Percentiles rank a stretch among this genome's conserved stretches.
Evolutionary conservation across 2,329 filamentous ascomycete genomes (phyloP).

Genomic region (Alternaria alternata): DNA sequence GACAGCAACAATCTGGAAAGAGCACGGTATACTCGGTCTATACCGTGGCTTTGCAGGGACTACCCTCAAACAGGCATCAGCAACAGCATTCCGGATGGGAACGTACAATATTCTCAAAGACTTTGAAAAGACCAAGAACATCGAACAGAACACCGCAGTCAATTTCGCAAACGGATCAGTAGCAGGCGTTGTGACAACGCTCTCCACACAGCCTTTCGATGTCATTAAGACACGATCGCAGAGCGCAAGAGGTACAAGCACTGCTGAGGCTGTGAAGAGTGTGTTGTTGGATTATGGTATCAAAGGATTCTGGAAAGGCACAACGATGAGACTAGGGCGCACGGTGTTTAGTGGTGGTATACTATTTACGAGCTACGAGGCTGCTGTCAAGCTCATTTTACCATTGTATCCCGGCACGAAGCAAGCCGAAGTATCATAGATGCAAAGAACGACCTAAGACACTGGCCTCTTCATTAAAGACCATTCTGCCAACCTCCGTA

Average conservation of each 20-base stretch:
- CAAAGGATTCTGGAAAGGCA: conserved; percentile 71
- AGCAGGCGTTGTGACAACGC: conserved; percentile 68
- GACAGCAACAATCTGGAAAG: conserved; percentile 57
- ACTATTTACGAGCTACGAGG: conserved; percentile 69
- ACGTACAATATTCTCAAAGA: conserved; percentile 71
- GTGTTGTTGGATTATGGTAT: conserved; percentile 66
- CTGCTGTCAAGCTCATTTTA: conserved; percentile 60
- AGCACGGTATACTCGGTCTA: conserved; percentile 63
- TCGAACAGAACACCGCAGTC: conserved; percentile 59
- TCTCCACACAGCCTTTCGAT: conserved; percentile 69
- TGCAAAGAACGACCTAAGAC: conserved; percentile 7
- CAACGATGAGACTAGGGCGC: conserved; percentile 71
- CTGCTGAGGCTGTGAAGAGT: conserved; percentile 63
- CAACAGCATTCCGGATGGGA: conserved; percentile 69
- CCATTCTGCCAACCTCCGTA: not conserved
- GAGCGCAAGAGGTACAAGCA: conserved; percentile 65
- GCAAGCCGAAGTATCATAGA: conserved; percentile 32
- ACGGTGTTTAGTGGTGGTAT: conserved; percentile 73
- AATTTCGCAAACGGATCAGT: conserved; percentile 70
- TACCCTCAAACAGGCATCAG: conserved; percentile 68
- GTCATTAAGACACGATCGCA: conserved; percentile 71
- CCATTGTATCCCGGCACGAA: conserved; percentile 45
- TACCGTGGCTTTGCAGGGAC: conserved; percentile 68
- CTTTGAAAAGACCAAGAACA: conserved; percentile 58
- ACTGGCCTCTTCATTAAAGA: not conserved